A percentile compares a stretch with the other conserved stretches of the same genome.
These are phyloP conservation scores for Curvularia spicifera DNA, from an alignment of 2,329 filamentous ascomycete species.

Conservation along the genomic window DNA sequence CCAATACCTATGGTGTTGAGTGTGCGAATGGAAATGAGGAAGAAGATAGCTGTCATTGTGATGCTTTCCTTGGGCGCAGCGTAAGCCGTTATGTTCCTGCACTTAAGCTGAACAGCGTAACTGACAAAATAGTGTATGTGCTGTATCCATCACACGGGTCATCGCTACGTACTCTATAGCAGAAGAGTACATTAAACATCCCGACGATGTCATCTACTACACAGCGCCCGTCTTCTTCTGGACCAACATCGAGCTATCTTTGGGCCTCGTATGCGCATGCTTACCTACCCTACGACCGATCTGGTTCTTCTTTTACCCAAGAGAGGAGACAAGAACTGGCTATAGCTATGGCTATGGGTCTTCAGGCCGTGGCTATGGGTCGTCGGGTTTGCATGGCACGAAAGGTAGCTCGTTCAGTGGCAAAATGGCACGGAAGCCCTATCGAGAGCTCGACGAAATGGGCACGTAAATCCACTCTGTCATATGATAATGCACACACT, in stretches of 20 bases:
- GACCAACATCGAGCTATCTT: constrained; percentile 39
- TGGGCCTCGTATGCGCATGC: constrained; percentile 35
- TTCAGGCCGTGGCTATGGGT: constrained; percentile 22
- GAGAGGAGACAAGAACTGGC: constrained; percentile 15
- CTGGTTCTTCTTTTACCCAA: constrained; percentile 28
- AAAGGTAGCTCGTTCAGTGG: constrained; percentile 19
- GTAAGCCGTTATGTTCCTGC: constrained; percentile 14
- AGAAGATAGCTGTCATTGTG: constrained; percentile 30
- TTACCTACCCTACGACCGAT: constrained; percentile 37
- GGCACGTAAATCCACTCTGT: constrained; percentile 1
- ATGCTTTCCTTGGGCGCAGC: constrained; percentile 32
- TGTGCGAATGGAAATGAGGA: constrained; percentile 25
- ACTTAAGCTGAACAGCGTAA: neutral
- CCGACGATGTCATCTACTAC: constrained; percentile 33
- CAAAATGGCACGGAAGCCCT: constrained; percentile 23
- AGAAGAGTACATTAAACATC: constrained; percentile 28
- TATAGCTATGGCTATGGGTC: constrained; percentile 22
- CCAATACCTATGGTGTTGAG: constrained; percentile 37
- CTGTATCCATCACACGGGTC: constrained; percentile 31
- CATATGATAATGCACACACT: neutral
- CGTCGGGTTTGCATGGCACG: constrained; percentile 20
- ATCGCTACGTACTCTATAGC: constrained; percentile 29
- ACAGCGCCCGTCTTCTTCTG: constrained; percentile 39
- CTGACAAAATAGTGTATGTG: constrained; percentile 27
- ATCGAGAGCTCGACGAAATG: constrained; percentile 32